Percentiles rank a stretch among this genome's conserved stretches.
phyloP scores from a whole-genome alignment of 495 filamentous ascomycete species.

The Hamigera avellanea region DNA sequence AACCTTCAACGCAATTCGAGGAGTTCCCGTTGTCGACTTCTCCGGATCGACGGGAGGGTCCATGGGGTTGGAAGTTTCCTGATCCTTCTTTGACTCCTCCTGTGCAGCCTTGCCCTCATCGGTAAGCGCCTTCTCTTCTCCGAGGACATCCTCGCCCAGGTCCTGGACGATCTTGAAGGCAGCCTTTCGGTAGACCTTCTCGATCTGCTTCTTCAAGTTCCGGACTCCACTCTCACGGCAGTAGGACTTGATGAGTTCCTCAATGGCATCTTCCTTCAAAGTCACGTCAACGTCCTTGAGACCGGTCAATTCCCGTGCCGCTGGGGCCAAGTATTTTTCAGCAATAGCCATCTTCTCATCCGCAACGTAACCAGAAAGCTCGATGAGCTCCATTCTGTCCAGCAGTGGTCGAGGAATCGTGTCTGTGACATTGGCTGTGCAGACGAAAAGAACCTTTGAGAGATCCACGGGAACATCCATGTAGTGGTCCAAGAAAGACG shows the following conservation, averaged over 20 bases:
- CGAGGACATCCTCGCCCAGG: conserved; percentile 73
- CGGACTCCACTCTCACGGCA: conserved; percentile 94
- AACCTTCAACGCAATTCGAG: conserved; percentile 70
- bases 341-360: conserved; percentile 99
- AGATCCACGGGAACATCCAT: conserved; percentile 98
- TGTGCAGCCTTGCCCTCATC: conserved; percentile 78
- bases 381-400: conserved; percentile 97
- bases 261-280: conserved; percentile 74
- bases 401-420: conserved; percentile 91
- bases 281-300: conserved; percentile 81
- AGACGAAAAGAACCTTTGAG: conserved; percentile 96
- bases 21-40: conserved; percentile 61
- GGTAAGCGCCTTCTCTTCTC: conserved; percentile 75
- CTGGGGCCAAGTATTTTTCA: conserved; percentile 79
- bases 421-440: conserved; percentile 98
- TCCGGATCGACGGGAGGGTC: conserved; percentile 48
- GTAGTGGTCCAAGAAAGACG: conserved; percentile 95
- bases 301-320: conserved; percentile 82
- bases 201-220: conserved; percentile 98
- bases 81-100: conserved; percentile 55
- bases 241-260: conserved; percentile 97
- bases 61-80: conserved; percentile 39
- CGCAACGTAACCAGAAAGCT: conserved; percentile 91
- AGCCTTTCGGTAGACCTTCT: conserved; percentile 96
- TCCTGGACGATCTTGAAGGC: conserved; percentile 96